Evolutionary conservation across 257 asterid genomes (phyloP).

Genomic region (Ilex asprella): DNA sequence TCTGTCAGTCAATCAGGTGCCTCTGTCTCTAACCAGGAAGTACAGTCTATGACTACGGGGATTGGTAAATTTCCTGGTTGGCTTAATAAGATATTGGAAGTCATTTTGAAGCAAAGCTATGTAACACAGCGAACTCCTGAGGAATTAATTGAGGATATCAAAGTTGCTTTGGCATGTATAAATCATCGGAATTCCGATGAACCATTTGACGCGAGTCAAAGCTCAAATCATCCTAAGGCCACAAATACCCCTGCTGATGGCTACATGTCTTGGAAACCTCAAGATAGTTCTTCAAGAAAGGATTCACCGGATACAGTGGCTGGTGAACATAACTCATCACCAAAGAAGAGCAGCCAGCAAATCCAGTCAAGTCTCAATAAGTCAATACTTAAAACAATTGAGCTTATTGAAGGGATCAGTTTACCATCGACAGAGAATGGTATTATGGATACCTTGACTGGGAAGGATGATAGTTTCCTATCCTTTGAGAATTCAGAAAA

Average conservation of each 20-base stretch:
- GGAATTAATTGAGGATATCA: constrained; percentile 45
- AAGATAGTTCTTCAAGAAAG: constrained; percentile 9
- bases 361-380: constrained; percentile 24
- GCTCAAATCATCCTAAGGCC: constrained; percentile 10
- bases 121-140: constrained; percentile 28
- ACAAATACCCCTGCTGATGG: constrained; percentile 14
- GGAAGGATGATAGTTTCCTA: constrained; percentile 23
- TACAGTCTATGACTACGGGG: constrained; percentile 9
- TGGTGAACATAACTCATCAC: constrained; percentile 12
- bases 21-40: constrained; percentile 17
- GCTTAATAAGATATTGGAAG: constrained; percentile 32
- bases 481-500: constrained; percentile 27
- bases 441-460: constrained; percentile 21
- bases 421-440: constrained; percentile 31
- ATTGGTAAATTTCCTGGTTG: constrained; percentile 11
- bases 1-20: constrained; percentile 10
- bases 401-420: constrained; percentile 65
- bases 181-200: constrained; percentile 10
- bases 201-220: constrained; percentile 1
- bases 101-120: constrained; percentile 37
- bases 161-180: constrained; percentile 26
- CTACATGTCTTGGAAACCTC: constrained; percentile 15
- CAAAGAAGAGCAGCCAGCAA: constrained; percentile 24
- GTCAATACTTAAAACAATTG: constrained; percentile 47
- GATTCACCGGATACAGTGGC: constrained; percentile 27